Evolutionary conservation across 257 asterid species (phyloP), one percentile per base, ranked within the genome.

Genomic region (Penstemon newberryi): DNA sequence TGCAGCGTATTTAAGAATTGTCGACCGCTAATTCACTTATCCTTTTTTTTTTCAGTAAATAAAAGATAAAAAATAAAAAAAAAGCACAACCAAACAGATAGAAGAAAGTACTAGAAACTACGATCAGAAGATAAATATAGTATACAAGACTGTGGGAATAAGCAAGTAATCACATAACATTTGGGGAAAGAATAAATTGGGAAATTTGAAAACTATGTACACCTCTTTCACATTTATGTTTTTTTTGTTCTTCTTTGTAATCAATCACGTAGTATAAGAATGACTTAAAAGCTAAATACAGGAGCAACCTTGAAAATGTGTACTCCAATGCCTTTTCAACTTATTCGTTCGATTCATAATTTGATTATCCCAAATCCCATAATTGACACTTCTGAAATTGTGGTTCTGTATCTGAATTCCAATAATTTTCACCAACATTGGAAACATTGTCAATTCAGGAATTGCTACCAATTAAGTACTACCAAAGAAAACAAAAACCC

Each of bases 1-100:
- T 64, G 70, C 81, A 63, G 77, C 78, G 89, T 79, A 62, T 65
- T 79, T 54, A 69, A 78, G 67, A 65, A 65, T 59, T 74, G 45
- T 63, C 19, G 54, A 70, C 72, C 58, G 70, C 71, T 42, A 61
- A 51, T 38, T 75, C 73, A 66, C 76, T 61, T 71, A 69, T 65
- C 62, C 25, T 55, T 45, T 63, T 54, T n/a, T 71, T 38, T 19
- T 9, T 47, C 79, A 25, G 65, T 56, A 11, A 65, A 58, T 39
- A 54, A 50, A 55, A 46, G 40, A 19, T 8, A 45, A 25, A 8
- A 50, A 63, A 45, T 42, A 11, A 25, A 63, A 62, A 61, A 53
- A 71, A 67, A 47, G 70, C 45, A 65, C 59, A 49, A 54, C 65
- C 39, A 78, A 68, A 39, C 60, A 72, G 61, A 65, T 63, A 66